Evolutionary conservation across 1,284 basidiomycete genomes (phyloP), one percentile per base, ranked within the genome.

Genomic region (Blastosporella zonata): DNA sequence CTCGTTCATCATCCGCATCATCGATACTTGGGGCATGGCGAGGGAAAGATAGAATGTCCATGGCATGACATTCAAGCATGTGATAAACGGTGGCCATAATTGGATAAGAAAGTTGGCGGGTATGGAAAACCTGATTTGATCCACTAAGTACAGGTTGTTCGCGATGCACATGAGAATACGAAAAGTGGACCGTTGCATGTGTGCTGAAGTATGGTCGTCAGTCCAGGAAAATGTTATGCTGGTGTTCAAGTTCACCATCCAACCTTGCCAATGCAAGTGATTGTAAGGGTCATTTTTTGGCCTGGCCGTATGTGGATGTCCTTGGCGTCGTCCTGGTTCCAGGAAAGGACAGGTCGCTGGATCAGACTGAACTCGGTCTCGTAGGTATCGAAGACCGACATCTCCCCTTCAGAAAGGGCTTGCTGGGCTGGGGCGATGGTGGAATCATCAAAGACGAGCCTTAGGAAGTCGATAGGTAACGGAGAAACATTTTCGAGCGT

Each of bases 81-180:
- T 92, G 89, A 62, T 95, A 95, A 2, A 98, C 94, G 0, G 92
- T 95, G 50, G 97, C 86, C 57, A 90, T 76, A 50, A 98, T 77
- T 6, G 91, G 87, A 62, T 93, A 89, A 12, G 85, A 81, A 45
- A 97, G 67, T 54, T 89, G 88, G 21, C 95, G 84, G 8, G 90
- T 84, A 65, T 92, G 81, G 67, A 97, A 95, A 49, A 77, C 70
- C 15, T 77, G 69, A 2, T 71, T 63, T 1, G 69, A 62, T 13
- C 67, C 59, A 43, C 49, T 42, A 9, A 46, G 25, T n/a, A 41
- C n/a, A 10, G 67, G 60, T 35, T 68, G 64, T 6, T 67, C 63
- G 39, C 78, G 79, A 51, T 78, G 71, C 20, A 84, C 70, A 62
- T 82, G 78, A 6, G 89, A 87, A 63, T 98, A 99, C 34, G 93